phyloP scores from a whole-genome alignment of 2,329 filamentous ascomycete species.

The Neurospora sp. region DNA sequence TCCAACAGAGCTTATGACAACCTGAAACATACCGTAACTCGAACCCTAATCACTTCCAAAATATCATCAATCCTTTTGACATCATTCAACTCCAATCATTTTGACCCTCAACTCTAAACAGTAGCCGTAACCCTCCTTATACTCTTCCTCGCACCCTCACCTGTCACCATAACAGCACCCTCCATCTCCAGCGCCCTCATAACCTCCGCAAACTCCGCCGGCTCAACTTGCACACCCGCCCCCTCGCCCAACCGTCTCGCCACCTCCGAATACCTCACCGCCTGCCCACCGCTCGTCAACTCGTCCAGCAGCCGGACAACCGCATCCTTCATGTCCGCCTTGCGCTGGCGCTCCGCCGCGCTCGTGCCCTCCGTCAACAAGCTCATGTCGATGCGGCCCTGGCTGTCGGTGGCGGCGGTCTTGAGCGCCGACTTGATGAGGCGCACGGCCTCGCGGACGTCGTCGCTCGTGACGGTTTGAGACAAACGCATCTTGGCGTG shows the following conservation, averaged over 20 bases:
- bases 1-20: not conserved
- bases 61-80: not conserved
- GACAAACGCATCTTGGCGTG: conserved; percentile 96
- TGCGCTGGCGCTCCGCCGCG: conserved; percentile 72
- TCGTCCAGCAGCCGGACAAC: conserved; percentile 71
- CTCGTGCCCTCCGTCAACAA: conserved; percentile 90
- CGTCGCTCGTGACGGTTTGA: conserved; percentile 61
- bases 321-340: conserved; percentile 74
- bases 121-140: conserved; percentile 63
- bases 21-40: not conserved
- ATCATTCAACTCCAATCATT: not conserved
- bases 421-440: conserved; percentile 91
- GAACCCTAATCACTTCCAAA: not conserved
- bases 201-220: conserved; percentile 71
- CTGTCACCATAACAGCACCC: conserved; percentile 67
- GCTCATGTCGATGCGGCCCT: conserved; percentile 94
- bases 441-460: conserved; percentile 84
- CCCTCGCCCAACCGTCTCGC: conserved; percentile 62
- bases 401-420: conserved; percentile 87
- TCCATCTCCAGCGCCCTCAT: conserved; percentile 75
- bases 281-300: conserved; percentile 56
- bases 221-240: conserved; percentile 61
- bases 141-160: conserved; percentile 74
- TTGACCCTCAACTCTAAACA: conserved; percentile 18
- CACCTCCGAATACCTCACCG: conserved; percentile 71